Conservation (phyloP, 768 basidiomycete genomes). For the Phylloporus scabripes region DNA sequence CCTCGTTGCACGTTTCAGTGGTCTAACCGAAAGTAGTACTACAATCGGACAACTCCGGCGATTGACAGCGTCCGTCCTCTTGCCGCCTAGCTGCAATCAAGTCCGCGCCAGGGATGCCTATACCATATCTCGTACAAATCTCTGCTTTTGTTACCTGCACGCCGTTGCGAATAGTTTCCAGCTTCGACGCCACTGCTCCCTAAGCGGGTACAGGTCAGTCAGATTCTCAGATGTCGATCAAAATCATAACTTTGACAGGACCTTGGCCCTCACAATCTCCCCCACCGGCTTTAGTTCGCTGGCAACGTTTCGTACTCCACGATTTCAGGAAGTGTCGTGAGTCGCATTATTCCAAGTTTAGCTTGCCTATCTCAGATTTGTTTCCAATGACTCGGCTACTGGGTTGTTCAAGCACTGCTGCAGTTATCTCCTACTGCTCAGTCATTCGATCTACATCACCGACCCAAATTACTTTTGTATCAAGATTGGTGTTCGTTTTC, state of each 20-base stretch:
- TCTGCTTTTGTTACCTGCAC: conserved; percentile 1
- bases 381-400: background rate
- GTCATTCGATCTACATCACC: background rate
- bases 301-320: background rate
- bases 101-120: background rate
- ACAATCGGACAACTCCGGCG: conserved; percentile 9
- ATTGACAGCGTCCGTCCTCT: conserved; percentile 15
- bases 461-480: background rate
- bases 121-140: background rate
- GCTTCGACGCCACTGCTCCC: background rate
- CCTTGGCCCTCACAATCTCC: background rate
- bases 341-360: background rate
- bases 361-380: background rate
- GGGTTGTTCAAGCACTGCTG: background rate
- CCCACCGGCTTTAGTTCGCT: background rate
- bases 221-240: background rate
- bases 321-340: background rate
- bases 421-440: background rate
- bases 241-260: background rate
- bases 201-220: conserved; percentile 10
- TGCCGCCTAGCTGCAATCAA: conserved; percentile 7
- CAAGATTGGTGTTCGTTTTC: conserved; percentile 2
- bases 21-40: conserved; percentile 11
- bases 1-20: background rate
- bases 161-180: background rate